Evolutionary conservation across 257 asterid species (phyloP).

Genomic region (Plectranthus barbatus): DNA sequence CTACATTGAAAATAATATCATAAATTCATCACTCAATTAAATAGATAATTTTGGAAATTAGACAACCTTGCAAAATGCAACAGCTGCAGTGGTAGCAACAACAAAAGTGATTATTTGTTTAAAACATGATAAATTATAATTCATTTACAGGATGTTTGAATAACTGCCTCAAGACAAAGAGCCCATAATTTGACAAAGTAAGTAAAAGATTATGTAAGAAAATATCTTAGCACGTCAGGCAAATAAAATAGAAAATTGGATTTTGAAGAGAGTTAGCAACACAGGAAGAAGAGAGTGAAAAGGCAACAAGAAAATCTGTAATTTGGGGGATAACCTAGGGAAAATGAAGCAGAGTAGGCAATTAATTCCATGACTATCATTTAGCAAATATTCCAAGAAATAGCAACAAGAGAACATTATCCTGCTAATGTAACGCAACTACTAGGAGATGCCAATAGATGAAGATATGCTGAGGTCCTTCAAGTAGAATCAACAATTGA

Average conservation of each 20-base stretch:
- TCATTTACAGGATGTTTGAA: not conserved
- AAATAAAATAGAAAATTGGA: not conserved
- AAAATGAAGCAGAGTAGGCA: conserved; percentile 9
- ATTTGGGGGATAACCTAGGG: conserved; percentile 11
- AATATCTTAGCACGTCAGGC: not conserved
- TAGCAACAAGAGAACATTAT: conserved; percentile 9
- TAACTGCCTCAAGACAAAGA: not conserved
- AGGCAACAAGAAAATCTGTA: conserved; percentile 10
- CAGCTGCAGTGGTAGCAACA: conserved; percentile 6
- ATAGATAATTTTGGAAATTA: too few relatives aligned
- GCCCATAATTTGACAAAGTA: not conserved
- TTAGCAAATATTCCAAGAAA: conserved; percentile 5
- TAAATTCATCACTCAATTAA: too few relatives aligned
- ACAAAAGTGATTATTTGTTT: conserved; percentile 2
- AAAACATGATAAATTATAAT: not conserved
- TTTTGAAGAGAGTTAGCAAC: conserved; percentile 7
- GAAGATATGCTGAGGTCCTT: conserved; percentile 8
- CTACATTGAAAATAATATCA: too few relatives aligned
- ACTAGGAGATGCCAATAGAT: conserved; percentile 9
- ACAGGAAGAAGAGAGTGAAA: conserved; percentile 7
- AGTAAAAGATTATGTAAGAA: not conserved
- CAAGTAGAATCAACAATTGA: conserved; percentile 11
- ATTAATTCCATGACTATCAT: conserved; percentile 6
- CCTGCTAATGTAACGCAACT: conserved; percentile 12
- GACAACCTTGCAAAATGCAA: conserved; percentile 12